Evolutionary conservation across 331 rosid species (phyloP), one percentile per base, ranked within the genome.

Genomic region (Quercus phellos): DNA sequence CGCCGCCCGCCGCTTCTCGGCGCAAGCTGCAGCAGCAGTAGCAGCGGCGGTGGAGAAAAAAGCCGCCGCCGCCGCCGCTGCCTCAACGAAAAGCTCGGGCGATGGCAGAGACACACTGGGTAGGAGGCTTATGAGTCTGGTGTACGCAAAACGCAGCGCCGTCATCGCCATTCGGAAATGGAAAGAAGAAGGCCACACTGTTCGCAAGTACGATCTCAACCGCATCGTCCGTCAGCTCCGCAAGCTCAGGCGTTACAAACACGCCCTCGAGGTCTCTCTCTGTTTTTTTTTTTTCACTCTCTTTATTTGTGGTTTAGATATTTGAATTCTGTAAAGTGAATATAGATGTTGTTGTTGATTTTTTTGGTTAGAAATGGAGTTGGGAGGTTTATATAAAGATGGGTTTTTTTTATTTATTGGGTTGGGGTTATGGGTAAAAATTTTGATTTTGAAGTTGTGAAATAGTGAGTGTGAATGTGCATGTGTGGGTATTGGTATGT

Each of bases 161-260:
- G 94, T 83, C 56, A 75, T 89, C 29, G 68, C 94, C 68, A 84
- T 93, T 72, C 87, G 78, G 30, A 93, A 93, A 79, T 93, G 98
- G 98, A 83, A 83, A 75, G 96, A 93, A 81, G 94, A 89, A 60
- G 96, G 94, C 74, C 88, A 76, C 83, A 79, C 73, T 3, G 84
- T 80, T 9, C 85, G 86, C 75, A 93, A 93, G 73, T 93, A 91
- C 82, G 89, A 87, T 82, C 93, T 93, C 89, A 93, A 91, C 79
- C 98, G 92, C 68, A 87, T 91, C 35, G 87, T 91, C 46, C 95
- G 98, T 5, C 95, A 91, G 84, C 97, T 93, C 59, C 98, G 98
- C 50, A 83, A 86, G 88, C 81, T 73, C 75, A 91, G 87, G 81
- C 90, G 95, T 26, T 87, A 81, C 86, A 93, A 93, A 75, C 98